Evolutionary conservation across 768 basidiomycete species (phyloP), one percentile per base, ranked within the genome.

Genomic region (Amanita exitialis): DNA sequence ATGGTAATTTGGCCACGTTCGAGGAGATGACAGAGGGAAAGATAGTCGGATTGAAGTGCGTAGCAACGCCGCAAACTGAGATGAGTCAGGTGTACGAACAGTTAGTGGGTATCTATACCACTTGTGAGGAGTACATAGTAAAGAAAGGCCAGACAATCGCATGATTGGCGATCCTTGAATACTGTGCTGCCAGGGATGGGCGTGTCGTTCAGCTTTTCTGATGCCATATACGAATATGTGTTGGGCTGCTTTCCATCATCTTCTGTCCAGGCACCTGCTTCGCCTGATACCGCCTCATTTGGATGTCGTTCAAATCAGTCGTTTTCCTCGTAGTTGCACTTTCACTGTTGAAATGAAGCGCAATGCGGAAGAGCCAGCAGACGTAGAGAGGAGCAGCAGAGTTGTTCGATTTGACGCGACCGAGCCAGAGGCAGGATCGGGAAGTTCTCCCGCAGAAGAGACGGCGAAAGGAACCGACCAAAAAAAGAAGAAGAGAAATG

Each of bases 1-100:
- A 71, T 53, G 69, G 65, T 1, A 67, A 66, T 3, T 47, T 62
- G 9, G 77, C 77, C 15, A 70, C 76, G 12, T 83, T 83, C 53
- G 85, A 85, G 62, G 79, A 83, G 56, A 82, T 84, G 80, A 75
- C 65, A 12, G 67, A 67, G 34, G 73, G 69, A 3, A 71, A 77
- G 49, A 68, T 70, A n/a, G 72, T 69, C 47, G 72, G 75, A 36
- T 69, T 82, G 62, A 73, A 69, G 56, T 77, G 80, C 53, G 84
- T 86, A 37, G 83, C 84, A 23, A 73, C 73, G 59, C 83, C 83
- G 0, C 63, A 66, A 42, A 59, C 58, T 32, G 74, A 75, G 47
- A 63, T 71, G 27, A 66, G 66, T 8, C 62, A 65, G 49, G 57
- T 78, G n/a, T 87, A 86, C 58, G 74, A 76, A 20, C 64, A 60